phyloP scores from a whole-genome alignment of 352 stramenopile genomes.

The Globisporangium camurandrum region DNA sequence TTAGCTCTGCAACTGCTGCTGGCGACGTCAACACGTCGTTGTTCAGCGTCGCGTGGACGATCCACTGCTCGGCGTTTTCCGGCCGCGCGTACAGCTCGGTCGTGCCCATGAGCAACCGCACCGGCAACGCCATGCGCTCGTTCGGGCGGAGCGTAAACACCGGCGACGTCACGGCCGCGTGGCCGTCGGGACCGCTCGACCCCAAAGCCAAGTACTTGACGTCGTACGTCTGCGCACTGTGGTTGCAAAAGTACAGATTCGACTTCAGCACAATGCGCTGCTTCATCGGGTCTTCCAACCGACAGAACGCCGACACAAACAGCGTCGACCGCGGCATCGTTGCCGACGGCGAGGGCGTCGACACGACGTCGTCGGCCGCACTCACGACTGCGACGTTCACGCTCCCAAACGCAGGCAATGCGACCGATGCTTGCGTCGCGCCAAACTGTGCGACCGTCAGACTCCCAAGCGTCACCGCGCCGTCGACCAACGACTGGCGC shows the following conservation, averaged over 20 bases:
- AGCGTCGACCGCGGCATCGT: slow-evolving; percentile 30
- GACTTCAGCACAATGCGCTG: slow-evolving; percentile 71
- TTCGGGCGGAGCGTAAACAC: slow-evolving; percentile 51
- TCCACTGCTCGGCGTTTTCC: slow-evolving; percentile 61
- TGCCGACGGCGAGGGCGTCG: too few species aligned
- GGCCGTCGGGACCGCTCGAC: slow-evolving; percentile 30
- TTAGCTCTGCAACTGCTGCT: slow-evolving; percentile 45
- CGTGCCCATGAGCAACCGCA: slow-evolving; percentile 72
- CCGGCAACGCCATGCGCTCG: slow-evolving; percentile 56
- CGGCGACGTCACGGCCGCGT: slow-evolving; percentile 46
- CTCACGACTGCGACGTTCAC: slow-evolving; percentile 50
- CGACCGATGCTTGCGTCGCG: slow-evolving; percentile 22
- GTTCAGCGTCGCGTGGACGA: slow-evolving; percentile 66
- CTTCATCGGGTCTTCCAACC: slow-evolving; percentile 55
- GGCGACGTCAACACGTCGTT: slow-evolving; percentile 65
- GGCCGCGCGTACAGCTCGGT: slow-evolving; percentile 77
- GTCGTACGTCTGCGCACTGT: slow-evolving; percentile 64
- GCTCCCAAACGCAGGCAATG: slow-evolving; percentile 49
- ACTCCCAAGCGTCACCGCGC: slow-evolving; percentile 28
- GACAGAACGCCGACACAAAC: slow-evolving; percentile 60
- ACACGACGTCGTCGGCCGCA: too few species aligned
- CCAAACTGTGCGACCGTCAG: slow-evolving; percentile 64
- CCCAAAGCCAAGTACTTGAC: slow-evolving; percentile 67
- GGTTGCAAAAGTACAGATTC: slow-evolving; percentile 77
- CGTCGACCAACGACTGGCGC: slow-evolving; percentile 17